Evolutionary conservation across 345 rosid species (phyloP), one percentile per base, ranked within the genome.

Genomic region (Eucalyptus leucophloia): DNA sequence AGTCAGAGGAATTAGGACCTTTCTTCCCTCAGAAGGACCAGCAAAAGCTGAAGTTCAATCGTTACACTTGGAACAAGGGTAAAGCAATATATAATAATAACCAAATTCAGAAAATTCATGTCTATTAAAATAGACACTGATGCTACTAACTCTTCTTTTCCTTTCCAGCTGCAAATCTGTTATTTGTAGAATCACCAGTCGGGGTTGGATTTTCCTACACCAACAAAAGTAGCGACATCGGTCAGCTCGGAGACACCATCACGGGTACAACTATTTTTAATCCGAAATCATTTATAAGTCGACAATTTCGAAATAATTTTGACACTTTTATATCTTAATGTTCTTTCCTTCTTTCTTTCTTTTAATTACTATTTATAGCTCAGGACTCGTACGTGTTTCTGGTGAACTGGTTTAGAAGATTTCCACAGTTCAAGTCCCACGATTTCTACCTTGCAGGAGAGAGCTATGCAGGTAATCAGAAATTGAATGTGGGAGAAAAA

Each of bases 141-240:
- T 80, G 94, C 96, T 18, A 92, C 91, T 51, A 26, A 58, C 51
- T 53, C 96, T 96, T 83, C n/a, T 10, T 83, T 16, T n/a, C 1
- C 28, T 86, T 17, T 72, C n/a, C 30, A 97, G 99, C 88, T 91
- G 97, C 99, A 86, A 97, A 97, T 90, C 87, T 97, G 92, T 88
- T 96, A 86, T 97, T 96, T 87, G 58, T 97, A 94, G 98, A 96
- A 92, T 92, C 98, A n/a, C 98, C 99, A 2, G 95, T 93, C 8
- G 98, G 99, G 5, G 99, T 96, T 6, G 99, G 98, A 16, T 96
- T 95, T 90, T 97, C 99, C 4, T 97, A 97, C 92, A 92, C 98
- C 14, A 97, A 93, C 90, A 93, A 91, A 51, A 90, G 95, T 1
- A 47, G 77, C 44, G 96, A 95, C 90, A 86, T 95, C 45, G 7